Conservation (phyloP, 306 rosid genomes). For the Pyrus bretschneideri region DNA sequence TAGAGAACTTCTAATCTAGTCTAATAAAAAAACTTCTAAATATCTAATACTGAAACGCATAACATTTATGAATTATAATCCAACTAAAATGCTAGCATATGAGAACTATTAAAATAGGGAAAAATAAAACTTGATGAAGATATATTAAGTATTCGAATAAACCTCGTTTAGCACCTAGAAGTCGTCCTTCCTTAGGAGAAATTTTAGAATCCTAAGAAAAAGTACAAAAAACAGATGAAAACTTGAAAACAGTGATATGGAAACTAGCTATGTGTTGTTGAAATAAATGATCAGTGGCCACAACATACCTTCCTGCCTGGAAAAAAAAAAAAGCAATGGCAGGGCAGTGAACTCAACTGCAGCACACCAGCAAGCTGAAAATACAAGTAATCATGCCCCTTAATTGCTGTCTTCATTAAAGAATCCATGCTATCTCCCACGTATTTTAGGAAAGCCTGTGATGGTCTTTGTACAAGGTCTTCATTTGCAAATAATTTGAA, state of each 20-base stretch:
- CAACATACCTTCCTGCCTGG: constrained; percentile 71
- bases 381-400: neutral
- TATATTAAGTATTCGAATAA: neutral
- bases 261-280: constrained; percentile 10
- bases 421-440: neutral
- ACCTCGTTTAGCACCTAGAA: constrained; percentile 85
- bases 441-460: neutral
- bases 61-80: neutral
- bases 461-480: neutral
- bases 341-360: constrained; percentile 95
- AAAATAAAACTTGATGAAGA: neutral
- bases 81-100: neutral
- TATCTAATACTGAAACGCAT: neutral
- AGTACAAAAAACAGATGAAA: too few species aligned
- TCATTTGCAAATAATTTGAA: neutral
- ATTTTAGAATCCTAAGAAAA: constrained; percentile 27
- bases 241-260: neutral
- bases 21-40: neutral
- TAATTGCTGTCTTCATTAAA: neutral
- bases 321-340: constrained; percentile 63
- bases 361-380: constrained; percentile 90
- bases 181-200: constrained; percentile 72
- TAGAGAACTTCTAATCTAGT: neutral
- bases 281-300: constrained; percentile 8
- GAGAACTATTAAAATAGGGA: neutral